Percentiles rank a stretch among this genome's conserved stretches.
Evolutionary conservation across 2,329 filamentous ascomycete species (phyloP).

Genomic region (Rutstroemia sydowiana): DNA sequence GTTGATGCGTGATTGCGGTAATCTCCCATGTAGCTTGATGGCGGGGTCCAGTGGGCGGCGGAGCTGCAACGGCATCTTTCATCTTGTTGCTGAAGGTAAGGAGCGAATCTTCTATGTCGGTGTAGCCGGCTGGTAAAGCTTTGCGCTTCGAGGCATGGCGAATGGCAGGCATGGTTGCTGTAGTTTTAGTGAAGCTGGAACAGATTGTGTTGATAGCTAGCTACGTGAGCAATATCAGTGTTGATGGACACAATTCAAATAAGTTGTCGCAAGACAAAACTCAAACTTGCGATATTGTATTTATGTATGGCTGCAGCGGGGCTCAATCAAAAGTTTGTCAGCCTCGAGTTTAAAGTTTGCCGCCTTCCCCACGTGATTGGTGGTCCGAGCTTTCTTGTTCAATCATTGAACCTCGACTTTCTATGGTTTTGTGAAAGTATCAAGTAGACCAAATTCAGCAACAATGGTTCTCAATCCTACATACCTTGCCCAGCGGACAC

Average conservation of each 20-base stretch:
- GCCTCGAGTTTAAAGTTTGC: conserved; percentile 11
- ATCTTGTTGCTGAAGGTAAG: conserved; percentile 84
- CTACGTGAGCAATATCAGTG: background rate
- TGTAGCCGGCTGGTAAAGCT: conserved; percentile 77
- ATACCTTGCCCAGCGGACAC: conserved; percentile 76
- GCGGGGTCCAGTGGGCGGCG: conserved; percentile 69
- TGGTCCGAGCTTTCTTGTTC: conserved; percentile 2
- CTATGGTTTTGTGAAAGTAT: background rate
- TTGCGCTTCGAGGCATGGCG: conserved; percentile 70
- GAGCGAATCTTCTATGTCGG: conserved; percentile 80
- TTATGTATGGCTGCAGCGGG: too few species aligned
- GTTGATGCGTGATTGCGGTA: conserved; percentile 93
- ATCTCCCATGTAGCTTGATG: conserved; percentile 95
- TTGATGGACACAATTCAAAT: background rate
- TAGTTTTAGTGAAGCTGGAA: background rate
- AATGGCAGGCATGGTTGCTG: conserved; percentile 61
- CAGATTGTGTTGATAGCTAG: background rate
- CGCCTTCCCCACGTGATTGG: background rate
- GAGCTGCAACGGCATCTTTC: conserved; percentile 90
- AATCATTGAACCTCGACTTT: conserved; percentile 6
- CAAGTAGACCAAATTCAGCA: conserved; percentile 16
- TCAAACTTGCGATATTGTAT: too few species aligned
- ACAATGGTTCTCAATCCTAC: conserved; percentile 87
- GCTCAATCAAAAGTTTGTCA: conserved; percentile 5
- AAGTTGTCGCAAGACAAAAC: too few species aligned